These are phyloP conservation scores for Cicer pinnatifidum DNA, from an alignment of 306 rosid species.

Conservation along the genomic window DNA sequence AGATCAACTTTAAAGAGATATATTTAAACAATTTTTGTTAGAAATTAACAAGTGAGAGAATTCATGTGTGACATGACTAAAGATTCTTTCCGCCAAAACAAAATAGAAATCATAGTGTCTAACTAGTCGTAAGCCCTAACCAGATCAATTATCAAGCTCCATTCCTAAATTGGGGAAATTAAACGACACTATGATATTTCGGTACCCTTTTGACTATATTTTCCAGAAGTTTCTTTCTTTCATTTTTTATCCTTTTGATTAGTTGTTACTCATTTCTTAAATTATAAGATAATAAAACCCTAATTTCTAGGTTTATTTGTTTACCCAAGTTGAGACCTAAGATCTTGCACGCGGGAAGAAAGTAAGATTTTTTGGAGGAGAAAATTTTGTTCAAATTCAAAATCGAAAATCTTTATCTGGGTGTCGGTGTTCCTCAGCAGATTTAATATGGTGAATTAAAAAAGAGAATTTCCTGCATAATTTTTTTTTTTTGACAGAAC, in stretches of 20 bases:
- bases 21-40: slow-evolving; percentile 44
- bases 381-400: slow-evolving; percentile 29
- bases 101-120: slow-evolving; percentile 37
- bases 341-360: slow-evolving; percentile 45
- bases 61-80: slow-evolving; percentile 70
- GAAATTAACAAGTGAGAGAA: slow-evolving; percentile 53
- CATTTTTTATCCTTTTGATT: slow-evolving; percentile 26
- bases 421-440: slow-evolving; percentile 36
- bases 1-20: slow-evolving; percentile 48
- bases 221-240: slow-evolving; percentile 3
- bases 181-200: slow-evolving; percentile 10
- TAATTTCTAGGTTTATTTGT: slow-evolving; percentile 54
- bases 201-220: slow-evolving; percentile 17
- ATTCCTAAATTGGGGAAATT: slow-evolving; percentile 39
- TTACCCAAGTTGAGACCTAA: slow-evolving; percentile 32
- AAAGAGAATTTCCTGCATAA: slow-evolving; percentile 38
- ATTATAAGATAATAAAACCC: slow-evolving; percentile 52
- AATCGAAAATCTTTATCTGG: slow-evolving; percentile 47
- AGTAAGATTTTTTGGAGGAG: slow-evolving; percentile 51
- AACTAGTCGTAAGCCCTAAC: slow-evolving; percentile 58
- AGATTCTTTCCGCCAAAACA: slow-evolving; percentile 62
- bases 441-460: slow-evolving; percentile 51
- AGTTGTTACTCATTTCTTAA: slow-evolving; percentile 27
- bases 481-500: too few relatives aligned
- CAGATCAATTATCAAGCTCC: slow-evolving; percentile 37